These are phyloP conservation scores for Buddleja alternifolia DNA, from an alignment of 257 asterid species.

Conservation along the genomic window DNA sequence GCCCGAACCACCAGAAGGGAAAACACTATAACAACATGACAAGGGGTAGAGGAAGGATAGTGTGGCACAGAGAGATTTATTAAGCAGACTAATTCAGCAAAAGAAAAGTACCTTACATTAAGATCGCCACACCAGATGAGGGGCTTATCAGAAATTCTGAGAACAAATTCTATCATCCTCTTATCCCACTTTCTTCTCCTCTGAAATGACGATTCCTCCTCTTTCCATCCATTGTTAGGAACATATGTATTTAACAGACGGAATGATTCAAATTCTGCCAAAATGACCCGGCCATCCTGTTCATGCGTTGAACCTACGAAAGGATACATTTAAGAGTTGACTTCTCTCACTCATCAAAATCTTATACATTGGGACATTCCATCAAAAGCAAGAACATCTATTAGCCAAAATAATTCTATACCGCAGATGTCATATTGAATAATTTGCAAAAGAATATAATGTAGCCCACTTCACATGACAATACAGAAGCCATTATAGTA, in stretches of 20 bases:
- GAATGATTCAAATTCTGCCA: conserved; percentile 88
- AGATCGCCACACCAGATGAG: conserved; percentile 98
- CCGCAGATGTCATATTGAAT: neutral
- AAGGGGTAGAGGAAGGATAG: conserved; percentile 13
- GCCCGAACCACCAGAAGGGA: conserved; percentile 8
- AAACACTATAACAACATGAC: neutral
- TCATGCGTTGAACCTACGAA: conserved; percentile 82
- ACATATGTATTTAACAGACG: conserved; percentile 78
- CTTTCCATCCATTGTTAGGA: conserved; percentile 99
- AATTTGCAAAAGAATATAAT: neutral
- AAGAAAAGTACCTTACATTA: conserved; percentile 72
- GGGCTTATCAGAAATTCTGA: conserved; percentile 72
- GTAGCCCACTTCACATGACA: neutral
- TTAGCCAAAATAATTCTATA: neutral
- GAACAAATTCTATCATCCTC: conserved; percentile 80
- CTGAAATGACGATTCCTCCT: conserved; percentile 80
- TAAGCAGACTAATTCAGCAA: conserved; percentile 21
- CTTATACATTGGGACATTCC: neutral
- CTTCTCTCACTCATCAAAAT: conserved; percentile 20
- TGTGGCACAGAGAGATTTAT: neutral
- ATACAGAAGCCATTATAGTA: neutral
- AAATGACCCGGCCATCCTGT: conserved; percentile 86
- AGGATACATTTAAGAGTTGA: conserved; percentile 9
- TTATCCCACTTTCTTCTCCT: conserved; percentile 99
- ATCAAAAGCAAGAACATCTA: conserved; percentile 2